Percentiles rank a stretch among this genome's conserved stretches.
Evolutionary conservation across 2,329 filamentous ascomycete genomes (phyloP).

Genomic region (Colletotrichum sidae): DNA sequence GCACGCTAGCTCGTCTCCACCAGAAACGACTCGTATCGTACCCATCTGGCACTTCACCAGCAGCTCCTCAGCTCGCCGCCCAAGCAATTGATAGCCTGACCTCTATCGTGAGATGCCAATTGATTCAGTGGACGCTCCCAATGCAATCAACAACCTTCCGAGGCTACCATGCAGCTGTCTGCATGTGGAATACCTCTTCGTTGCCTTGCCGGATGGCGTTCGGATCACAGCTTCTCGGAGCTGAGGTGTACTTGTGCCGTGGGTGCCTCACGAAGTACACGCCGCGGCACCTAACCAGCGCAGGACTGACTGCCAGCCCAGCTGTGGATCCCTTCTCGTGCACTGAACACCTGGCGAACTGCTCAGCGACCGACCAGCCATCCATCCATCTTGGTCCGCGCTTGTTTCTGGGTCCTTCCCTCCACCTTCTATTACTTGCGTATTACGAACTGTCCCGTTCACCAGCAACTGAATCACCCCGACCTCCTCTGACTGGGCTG

Average conservation of each 20-base stretch:
- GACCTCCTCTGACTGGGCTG: slow-evolving; percentile 17
- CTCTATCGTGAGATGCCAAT: slow-evolving; percentile 16
- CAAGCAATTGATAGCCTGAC: slow-evolving; percentile 28
- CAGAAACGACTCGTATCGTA: background rate
- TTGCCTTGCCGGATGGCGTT: slow-evolving; percentile 10
- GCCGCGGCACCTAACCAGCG: too few species aligned
- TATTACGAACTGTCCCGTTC: background rate
- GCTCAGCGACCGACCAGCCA: slow-evolving; percentile 15
- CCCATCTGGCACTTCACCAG: slow-evolving; percentile 17
- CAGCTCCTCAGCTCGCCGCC: slow-evolving; percentile 5
- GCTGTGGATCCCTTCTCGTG: too few species aligned
- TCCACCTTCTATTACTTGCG: slow-evolving; percentile 24
- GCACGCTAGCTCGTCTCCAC: background rate
- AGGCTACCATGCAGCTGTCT: background rate
- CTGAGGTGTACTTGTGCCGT: background rate
- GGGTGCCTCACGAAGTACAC: too few species aligned
- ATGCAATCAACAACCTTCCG: slow-evolving; percentile 2
- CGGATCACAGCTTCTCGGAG: slow-evolving; percentile 10
- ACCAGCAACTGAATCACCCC: slow-evolving; percentile 18
- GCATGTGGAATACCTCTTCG: slow-evolving; percentile 19
- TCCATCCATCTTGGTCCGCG: slow-evolving; percentile 13
- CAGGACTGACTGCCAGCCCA: background rate
- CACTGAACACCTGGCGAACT: slow-evolving; percentile 7
- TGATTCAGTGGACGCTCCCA: slow-evolving; percentile 2
- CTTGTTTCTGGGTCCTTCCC: slow-evolving; percentile 32